phyloP scores from a whole-genome alignment of 2,329 filamentous ascomycete genomes.

The Bipolaris zeicola region DNA sequence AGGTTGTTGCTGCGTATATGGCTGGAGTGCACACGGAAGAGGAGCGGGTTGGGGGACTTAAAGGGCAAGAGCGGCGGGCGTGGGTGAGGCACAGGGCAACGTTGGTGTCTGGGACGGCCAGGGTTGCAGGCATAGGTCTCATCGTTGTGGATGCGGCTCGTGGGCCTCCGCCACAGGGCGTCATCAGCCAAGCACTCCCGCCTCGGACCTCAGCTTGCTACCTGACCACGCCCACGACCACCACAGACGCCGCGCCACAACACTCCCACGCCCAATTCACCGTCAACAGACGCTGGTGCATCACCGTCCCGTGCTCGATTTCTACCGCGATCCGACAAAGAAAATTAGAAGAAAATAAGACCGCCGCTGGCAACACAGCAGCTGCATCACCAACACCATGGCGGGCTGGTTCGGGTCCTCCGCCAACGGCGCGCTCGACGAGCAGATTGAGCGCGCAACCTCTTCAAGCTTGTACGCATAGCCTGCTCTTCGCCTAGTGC shows the following conservation, averaged over 20 bases:
- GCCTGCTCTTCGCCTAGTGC: not conserved
- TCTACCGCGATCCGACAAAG: not conserved
- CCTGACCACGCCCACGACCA: constrained; percentile 13
- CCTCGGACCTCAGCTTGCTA: constrained; percentile 16
- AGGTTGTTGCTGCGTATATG: not conserved
- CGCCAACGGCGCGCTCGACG: constrained; percentile 87
- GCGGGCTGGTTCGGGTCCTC: constrained; percentile 90
- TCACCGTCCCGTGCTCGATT: too few species aligned
- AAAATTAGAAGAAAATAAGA: not conserved
- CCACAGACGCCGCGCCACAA: constrained; percentile 1
- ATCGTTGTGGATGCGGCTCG: constrained; percentile 14
- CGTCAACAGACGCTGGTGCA: not conserved
- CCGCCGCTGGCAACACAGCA: not conserved
- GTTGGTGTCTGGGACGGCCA: constrained; percentile 5
- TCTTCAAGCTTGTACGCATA: constrained; percentile 79
- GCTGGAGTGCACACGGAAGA: not conserved
- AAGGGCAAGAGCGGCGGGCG: not conserved
- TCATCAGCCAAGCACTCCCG: constrained; percentile 17
- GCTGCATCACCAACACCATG: constrained; percentile 61
- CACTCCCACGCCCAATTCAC: not conserved
- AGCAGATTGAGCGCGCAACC: constrained; percentile 95
- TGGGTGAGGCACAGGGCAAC: not conserved
- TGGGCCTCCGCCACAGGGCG: constrained; percentile 10
- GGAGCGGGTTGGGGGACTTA: not conserved
- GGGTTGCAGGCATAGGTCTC: constrained; percentile 5